These are phyloP conservation scores for Phoenix roebelenii DNA, from an alignment of 176 grass and related monocot genomes.

Conservation along the genomic window DNA sequence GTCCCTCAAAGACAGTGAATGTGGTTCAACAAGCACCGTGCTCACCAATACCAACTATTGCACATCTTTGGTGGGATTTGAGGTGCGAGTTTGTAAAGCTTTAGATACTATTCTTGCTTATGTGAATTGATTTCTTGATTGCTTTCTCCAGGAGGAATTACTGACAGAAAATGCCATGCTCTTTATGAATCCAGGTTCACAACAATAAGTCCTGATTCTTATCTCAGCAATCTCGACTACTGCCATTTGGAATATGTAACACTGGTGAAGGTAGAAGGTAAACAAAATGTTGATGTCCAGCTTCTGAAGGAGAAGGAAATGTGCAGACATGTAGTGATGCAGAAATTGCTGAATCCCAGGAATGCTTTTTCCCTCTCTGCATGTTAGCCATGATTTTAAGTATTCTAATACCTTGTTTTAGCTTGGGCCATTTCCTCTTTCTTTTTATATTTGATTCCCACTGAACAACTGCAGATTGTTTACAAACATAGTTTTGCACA, in stretches of 20 bases:
- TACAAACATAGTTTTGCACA: neutral
- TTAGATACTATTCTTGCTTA: no score
- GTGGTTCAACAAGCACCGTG: conserved; percentile 72
- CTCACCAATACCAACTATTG: conserved; percentile 52
- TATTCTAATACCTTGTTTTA: neutral
- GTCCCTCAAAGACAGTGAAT: conserved; percentile 76
- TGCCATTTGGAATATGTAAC: neutral
- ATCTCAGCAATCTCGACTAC: neutral
- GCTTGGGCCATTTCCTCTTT: neutral
- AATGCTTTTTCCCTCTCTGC: no score
- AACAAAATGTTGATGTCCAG: no score
- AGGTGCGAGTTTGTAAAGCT: conserved; percentile 25
- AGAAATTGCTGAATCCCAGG: no score
- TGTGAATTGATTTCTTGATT: no score
- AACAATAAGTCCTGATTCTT: conserved; percentile 1
- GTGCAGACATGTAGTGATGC: no score
- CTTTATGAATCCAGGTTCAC: conserved; percentile 1
- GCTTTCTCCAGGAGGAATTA: neutral
- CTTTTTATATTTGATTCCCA: neutral
- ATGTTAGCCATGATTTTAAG: neutral
- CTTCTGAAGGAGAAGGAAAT: no score
- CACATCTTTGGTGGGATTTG: conserved; percentile 44
- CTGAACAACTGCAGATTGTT: neutral
- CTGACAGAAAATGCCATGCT: neutral
- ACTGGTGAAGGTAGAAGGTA: no score